Percentiles rank a stretch among this genome's conserved stretches.
phyloP scores from a whole-genome alignment of 2,329 filamentous ascomycete species.

The Ophiostoma ulmi region DNA sequence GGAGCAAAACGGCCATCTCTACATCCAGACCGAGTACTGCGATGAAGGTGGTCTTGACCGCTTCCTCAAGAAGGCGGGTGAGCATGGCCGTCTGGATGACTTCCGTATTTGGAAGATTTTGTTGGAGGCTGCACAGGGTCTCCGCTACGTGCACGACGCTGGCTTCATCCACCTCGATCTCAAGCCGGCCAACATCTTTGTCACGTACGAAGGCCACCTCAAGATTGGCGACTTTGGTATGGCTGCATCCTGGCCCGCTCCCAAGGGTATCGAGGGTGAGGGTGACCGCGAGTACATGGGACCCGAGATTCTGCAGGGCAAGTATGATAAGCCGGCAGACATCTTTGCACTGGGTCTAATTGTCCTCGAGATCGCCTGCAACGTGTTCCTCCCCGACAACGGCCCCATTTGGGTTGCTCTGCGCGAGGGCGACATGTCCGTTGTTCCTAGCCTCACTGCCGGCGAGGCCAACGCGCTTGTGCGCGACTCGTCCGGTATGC shows the following conservation, averaged over 20 bases:
- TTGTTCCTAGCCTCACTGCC: constrained; percentile 82
- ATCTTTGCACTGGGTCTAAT: constrained; percentile 92
- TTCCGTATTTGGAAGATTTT: constrained; percentile 99
- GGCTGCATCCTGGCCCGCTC: constrained; percentile 72
- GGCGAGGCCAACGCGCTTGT: constrained; percentile 65
- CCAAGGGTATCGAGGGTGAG: constrained; percentile 75
- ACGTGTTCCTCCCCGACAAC: constrained; percentile 89
- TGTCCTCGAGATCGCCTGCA: constrained; percentile 88
- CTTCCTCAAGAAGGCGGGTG: constrained; percentile 77
- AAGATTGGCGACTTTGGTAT: constrained; percentile 86
- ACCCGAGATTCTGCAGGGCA: constrained; percentile 81
- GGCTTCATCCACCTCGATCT: constrained; percentile 82
- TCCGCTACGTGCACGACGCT: constrained; percentile 83
- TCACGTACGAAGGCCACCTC: constrained; percentile 72
- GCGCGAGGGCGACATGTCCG: constrained; percentile 80
- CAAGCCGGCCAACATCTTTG: constrained; percentile 79
- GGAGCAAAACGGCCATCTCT: constrained; percentile 80
- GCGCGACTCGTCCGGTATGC: constrained; percentile 70
- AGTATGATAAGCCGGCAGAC: constrained; percentile 85
- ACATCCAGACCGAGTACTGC: constrained; percentile 96
- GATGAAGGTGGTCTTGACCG: constrained; percentile 86
- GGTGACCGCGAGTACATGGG: constrained; percentile 96
- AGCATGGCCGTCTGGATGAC: constrained; percentile 83
- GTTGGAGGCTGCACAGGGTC: constrained; percentile 76
- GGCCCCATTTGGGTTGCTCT: constrained; percentile 86